A percentile compares a stretch with the other conserved stretches of the same genome.
phyloP scores from a whole-genome alignment of 2,329 filamentous ascomycete species.

The Fusarium lateritium region DNA sequence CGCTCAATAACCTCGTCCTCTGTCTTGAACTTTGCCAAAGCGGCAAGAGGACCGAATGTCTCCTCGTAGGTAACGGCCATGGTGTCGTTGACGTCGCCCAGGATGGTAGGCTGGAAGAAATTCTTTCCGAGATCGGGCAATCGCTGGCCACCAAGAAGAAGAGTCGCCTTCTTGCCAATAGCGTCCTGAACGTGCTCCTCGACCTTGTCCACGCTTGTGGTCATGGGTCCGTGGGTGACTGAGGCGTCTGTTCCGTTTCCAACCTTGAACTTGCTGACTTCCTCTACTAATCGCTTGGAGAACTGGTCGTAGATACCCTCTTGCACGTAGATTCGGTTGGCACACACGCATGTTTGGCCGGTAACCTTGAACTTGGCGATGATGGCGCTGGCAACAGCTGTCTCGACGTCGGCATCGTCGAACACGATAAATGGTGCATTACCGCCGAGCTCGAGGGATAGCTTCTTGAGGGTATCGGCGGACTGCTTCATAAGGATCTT shows the following conservation, averaged over 20 bases:
- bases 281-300: constrained; percentile 72
- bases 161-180: constrained; percentile 71
- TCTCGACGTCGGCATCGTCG: constrained; percentile 82
- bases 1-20: constrained; percentile 74
- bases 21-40: constrained; percentile 75
- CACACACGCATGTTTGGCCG: constrained; percentile 92
- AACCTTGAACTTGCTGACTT: constrained; percentile 78
- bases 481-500: constrained; percentile 79
- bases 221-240: constrained; percentile 77
- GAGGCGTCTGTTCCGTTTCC: constrained; percentile 73
- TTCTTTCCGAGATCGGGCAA: constrained; percentile 75
- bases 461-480: constrained; percentile 74
- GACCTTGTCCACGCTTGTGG: constrained; percentile 72
- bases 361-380: constrained; percentile 89
- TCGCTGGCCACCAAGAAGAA: constrained; percentile 75
- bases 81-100: constrained; percentile 69
- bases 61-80: constrained; percentile 74
- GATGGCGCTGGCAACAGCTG: constrained; percentile 74
- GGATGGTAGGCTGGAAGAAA: constrained; percentile 79
- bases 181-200: constrained; percentile 76
- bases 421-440: constrained; percentile 86
- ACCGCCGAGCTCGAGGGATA: constrained; percentile 77
- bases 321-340: constrained; percentile 83
- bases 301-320: constrained; percentile 80
- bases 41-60: constrained; percentile 75